These are phyloP conservation scores for Pseudogymnoascus sp. DNA, from an alignment of 2,329 filamentous ascomycete species.

Conservation along the genomic window DNA sequence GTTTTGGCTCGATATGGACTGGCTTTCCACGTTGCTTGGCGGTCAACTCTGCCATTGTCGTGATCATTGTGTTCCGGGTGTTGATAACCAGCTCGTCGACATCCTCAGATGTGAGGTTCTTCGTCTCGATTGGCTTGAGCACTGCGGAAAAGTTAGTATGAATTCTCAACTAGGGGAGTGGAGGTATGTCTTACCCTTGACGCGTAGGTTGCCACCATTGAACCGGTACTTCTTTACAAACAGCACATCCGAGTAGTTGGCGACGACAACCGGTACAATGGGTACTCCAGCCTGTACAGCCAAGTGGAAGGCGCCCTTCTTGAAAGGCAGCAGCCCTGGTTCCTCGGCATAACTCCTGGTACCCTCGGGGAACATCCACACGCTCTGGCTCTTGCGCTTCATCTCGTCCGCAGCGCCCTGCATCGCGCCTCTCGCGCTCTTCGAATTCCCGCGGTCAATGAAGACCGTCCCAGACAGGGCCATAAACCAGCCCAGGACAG, in stretches of 20 bases:
- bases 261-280: slow-evolving; percentile 75
- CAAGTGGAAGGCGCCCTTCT: slow-evolving; percentile 96
- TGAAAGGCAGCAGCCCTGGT: slow-evolving; percentile 83
- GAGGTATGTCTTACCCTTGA: slow-evolving; percentile 51
- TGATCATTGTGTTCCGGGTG: slow-evolving; percentile 68
- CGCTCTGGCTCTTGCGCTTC: slow-evolving; percentile 59
- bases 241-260: slow-evolving; percentile 70
- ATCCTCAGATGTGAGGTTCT: slow-evolving; percentile 62
- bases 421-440: slow-evolving; percentile 78
- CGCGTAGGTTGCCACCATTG: slow-evolving; percentile 59
- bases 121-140: slow-evolving; percentile 70
- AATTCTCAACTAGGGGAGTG: neutral
- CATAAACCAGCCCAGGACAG: slow-evolving; percentile 95
- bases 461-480: slow-evolving; percentile 80
- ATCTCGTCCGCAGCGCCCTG: slow-evolving; percentile 75
- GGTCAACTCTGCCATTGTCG: slow-evolving; percentile 49
- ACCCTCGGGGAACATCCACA: slow-evolving; percentile 86
- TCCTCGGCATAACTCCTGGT: slow-evolving; percentile 83
- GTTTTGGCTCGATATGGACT: slow-evolving; percentile 16
- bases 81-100: slow-evolving; percentile 63
- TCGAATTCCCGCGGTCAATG: slow-evolving; percentile 81
- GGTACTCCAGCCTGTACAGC: slow-evolving; percentile 90
- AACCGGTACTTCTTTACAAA: slow-evolving; percentile 57
- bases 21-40: slow-evolving; percentile 39
- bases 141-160: slow-evolving; percentile 40